A percentile compares a stretch with the other conserved stretches of the same genome.
Evolutionary conservation across 306 rosid species (phyloP).

Genomic region (Canavalia ensiformis): DNA sequence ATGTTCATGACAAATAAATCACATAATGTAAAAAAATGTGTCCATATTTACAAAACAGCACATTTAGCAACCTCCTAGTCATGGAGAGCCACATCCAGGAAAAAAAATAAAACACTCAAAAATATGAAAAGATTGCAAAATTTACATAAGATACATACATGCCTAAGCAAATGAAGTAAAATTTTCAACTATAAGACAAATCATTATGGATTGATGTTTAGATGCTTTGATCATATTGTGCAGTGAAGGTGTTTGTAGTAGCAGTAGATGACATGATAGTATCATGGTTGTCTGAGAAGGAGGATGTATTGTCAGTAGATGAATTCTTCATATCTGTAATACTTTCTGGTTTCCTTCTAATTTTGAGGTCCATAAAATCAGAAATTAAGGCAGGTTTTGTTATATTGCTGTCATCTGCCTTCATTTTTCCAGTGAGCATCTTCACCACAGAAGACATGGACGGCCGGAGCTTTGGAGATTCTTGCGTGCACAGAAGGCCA

Average conservation of each 20-base stretch:
- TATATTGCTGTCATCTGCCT: constrained; percentile 57
- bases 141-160: constrained; percentile 48
- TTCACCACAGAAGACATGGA: constrained; percentile 90
- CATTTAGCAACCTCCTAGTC: constrained; percentile 34
- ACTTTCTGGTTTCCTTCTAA: constrained; percentile 47
- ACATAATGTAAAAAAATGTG: not conserved
- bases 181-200: constrained; percentile 10
- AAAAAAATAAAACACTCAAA: not conserved
- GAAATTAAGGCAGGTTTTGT: constrained; percentile 88
- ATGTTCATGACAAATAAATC: constrained; percentile 11
- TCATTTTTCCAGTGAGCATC: constrained; percentile 78
- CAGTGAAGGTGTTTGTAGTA: constrained; percentile 53
- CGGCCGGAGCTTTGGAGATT: constrained; percentile 82
- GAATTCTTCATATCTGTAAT: constrained; percentile 30
- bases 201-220: constrained; percentile 33
- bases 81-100: constrained; percentile 7
- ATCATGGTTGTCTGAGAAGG: constrained; percentile 62
- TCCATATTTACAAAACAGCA: constrained; percentile 49
- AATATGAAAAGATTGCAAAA: constrained; percentile 35
- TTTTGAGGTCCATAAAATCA: constrained; percentile 89
- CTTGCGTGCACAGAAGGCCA: constrained; percentile 95
- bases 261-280: constrained; percentile 55
- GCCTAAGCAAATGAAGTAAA: constrained; percentile 44
- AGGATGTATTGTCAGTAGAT: constrained; percentile 50
- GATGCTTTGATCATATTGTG: constrained; percentile 52